Evolutionary conservation across 208 protist genomes (phyloP), one percentile per base, ranked within the genome.

Genomic region (Herpetomonas samuelpessoai): DNA sequence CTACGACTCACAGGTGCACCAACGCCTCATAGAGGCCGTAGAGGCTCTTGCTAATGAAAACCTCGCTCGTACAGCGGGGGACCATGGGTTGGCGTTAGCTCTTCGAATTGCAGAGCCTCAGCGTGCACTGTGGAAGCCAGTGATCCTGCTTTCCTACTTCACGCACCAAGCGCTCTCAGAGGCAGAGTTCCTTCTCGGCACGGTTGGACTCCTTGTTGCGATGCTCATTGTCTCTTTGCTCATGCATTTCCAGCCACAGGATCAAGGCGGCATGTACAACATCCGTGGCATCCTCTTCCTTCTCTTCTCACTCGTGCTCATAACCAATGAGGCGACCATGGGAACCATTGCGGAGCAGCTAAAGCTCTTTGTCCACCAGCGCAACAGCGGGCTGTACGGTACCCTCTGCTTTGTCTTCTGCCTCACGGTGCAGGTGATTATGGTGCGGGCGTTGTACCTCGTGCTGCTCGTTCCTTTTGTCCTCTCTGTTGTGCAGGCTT

Each of bases 211-310:
- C 1, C 53, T 66, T 47, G 26, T 77, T 39, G 76, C 72, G 12
- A 25, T 86, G 57, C 54, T 73, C 7, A 65, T 62, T 10, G 59
- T 90, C 25, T 47, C 74, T 12, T 7, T 65, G 3, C 47, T 85
- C 0, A 38, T 84, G 26, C 62, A 78, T 29, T 57, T 45, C 24
- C 83, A 86, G 47, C 30, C 48, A 21, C 68, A 82, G 49, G 68
- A 64, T 47, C 74, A 80, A 52, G 71, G 71, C 25, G 83, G 83
- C 18, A 83, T 86, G 78, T 83, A 74, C 66, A 90, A 85, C 76
- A 79, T 77, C 28, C 75, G 77, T 26, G 83, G 79, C 29, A 82
- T 87, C 48, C 61, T 85, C 19, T 87, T 91, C 57, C 58, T 74
- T 18, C 50, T 81, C 2, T 81, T 84, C 62, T 49, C 79, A 18